Evolutionary conservation across 257 asterid species (phyloP).

Genomic region (Asclepias syriaca): DNA sequence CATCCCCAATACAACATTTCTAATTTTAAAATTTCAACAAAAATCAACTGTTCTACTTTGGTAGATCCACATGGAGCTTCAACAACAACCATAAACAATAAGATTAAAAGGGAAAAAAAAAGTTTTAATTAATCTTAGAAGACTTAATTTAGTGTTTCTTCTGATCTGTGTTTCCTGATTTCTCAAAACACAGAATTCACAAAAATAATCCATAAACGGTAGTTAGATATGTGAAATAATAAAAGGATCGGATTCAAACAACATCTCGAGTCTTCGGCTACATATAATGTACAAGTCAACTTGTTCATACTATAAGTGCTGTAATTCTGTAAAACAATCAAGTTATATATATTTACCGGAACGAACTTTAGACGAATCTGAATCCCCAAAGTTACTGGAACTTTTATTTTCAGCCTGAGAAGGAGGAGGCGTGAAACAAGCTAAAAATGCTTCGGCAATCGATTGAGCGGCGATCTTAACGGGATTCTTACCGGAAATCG

Average conservation of each 20-base stretch:
- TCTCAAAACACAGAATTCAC: not conserved
- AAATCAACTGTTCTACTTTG: not conserved
- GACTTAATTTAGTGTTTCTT: not conserved
- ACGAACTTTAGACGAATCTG: slow-evolving; percentile 20
- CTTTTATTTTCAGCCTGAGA: slow-evolving; percentile 35
- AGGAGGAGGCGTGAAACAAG: slow-evolving; percentile 74
- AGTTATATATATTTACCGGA: slow-evolving; percentile 32
- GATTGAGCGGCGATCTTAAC: slow-evolving; percentile 44
- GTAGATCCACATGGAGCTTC: not conserved
- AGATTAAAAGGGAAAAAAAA: not conserved
- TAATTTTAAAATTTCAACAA: not conserved
- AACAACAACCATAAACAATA: not conserved
- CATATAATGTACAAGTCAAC: slow-evolving; percentile 2
- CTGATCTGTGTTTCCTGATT: not conserved
- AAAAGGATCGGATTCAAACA: not conserved
- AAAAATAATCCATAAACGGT: not conserved
- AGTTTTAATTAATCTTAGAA: not conserved
- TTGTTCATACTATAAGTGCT: not conserved
- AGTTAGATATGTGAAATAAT: not conserved
- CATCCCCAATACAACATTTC: not conserved
- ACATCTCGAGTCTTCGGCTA: not conserved
- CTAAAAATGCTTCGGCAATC: slow-evolving; percentile 44
- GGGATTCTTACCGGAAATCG: slow-evolving; percentile 31
- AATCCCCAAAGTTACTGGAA: slow-evolving; percentile 32
- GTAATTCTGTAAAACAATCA: not conserved